A percentile compares a stretch with the other conserved stretches of the same genome.
phyloP scores from a whole-genome alignment of 176 grass and related monocot species.

The Themeda triandra region DNA sequence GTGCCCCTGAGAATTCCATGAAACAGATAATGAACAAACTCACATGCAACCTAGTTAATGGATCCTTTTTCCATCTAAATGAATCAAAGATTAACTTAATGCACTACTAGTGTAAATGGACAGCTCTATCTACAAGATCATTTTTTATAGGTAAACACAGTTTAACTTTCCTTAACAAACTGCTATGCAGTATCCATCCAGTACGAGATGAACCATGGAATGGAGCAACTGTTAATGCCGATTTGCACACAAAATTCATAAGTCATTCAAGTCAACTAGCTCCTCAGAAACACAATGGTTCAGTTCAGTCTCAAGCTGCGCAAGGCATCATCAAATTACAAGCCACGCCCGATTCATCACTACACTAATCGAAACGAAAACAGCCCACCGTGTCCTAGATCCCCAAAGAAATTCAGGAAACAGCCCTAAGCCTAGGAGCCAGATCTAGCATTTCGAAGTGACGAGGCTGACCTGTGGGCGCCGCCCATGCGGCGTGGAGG shows the following conservation, averaged over 20 bases:
- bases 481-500: conserved; percentile 81
- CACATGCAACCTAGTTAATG: background rate
- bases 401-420: background rate
- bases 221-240: background rate
- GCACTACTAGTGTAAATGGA: background rate
- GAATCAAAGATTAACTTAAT: background rate
- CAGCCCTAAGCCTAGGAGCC: background rate
- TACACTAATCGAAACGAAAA: background rate
- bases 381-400: background rate
- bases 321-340: background rate
- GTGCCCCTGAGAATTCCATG: background rate
- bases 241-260: background rate
- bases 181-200: background rate
- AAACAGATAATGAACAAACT: background rate
- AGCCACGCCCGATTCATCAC: background rate
- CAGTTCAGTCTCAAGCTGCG: background rate
- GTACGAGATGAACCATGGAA: background rate
- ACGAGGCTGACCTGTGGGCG: conserved; percentile 58
- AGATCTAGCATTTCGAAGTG: conserved; percentile 37
- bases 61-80: background rate
- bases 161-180: background rate
- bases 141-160: background rate
- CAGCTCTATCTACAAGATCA: background rate
- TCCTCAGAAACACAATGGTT: background rate
- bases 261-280: background rate